These are phyloP conservation scores for Cadophora gregata DNA, from an alignment of 2,329 filamentous ascomycete species.

Conservation along the genomic window DNA sequence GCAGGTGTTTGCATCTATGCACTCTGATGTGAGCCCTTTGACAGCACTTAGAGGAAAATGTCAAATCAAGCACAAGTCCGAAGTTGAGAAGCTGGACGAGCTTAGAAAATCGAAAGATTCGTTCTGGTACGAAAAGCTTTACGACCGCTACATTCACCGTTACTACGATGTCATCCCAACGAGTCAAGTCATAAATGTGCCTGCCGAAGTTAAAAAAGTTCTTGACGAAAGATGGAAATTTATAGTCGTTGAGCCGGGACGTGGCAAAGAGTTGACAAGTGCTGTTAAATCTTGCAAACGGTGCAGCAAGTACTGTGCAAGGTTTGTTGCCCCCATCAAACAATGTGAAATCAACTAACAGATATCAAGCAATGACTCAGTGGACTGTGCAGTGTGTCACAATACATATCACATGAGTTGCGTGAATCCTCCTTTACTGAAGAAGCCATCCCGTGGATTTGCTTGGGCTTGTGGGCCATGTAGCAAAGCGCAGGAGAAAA, in stretches of 20 bases:
- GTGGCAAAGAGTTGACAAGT: conserved; percentile 93
- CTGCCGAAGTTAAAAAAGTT: conserved; percentile 91
- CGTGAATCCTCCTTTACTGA: conserved; percentile 87
- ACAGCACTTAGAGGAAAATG: conserved; percentile 94
- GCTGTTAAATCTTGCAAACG: conserved; percentile 96
- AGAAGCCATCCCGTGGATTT: conserved; percentile 96
- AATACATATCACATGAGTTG: conserved; percentile 99
- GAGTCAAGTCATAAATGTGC: conserved; percentile 92
- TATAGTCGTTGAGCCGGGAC: conserved; percentile 90
- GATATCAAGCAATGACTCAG: conserved; percentile 78
- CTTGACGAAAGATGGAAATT: conserved; percentile 97
- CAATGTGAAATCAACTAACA: conserved; percentile 21
- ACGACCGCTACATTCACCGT: conserved; percentile 97
- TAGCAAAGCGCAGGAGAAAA: conserved; percentile 93
- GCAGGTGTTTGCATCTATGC: conserved; percentile 95
- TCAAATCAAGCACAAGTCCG: conserved; percentile 84
- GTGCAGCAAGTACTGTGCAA: conserved; percentile 89
- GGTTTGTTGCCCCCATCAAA: conserved; percentile 58
- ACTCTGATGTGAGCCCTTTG: conserved; percentile 93
- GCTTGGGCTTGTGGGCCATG: conserved; percentile 98
- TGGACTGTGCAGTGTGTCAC: conserved; percentile 94
- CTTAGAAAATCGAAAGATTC: conserved; percentile 85
- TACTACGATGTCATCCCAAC: conserved; percentile 98
- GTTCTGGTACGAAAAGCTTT: conserved; percentile 98
- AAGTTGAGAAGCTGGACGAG: conserved; percentile 81